Evolutionary conservation across 352 stramenopile species (phyloP).

Genomic region (Plasmopara viticola): DNA sequence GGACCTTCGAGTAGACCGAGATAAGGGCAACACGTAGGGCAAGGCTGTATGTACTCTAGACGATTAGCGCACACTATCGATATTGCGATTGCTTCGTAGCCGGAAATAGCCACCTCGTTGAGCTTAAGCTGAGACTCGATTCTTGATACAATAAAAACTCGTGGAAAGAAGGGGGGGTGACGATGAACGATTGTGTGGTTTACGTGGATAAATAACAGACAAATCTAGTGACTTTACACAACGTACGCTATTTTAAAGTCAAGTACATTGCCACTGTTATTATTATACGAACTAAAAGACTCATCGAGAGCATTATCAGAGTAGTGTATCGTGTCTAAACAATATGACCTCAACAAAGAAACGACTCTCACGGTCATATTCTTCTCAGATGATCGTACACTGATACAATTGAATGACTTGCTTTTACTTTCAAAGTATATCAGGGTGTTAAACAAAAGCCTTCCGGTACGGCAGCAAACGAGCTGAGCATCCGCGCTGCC

Average conservation of each 20-base stretch:
- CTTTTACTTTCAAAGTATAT: neutral
- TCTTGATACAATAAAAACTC: slow-evolving; percentile 14
- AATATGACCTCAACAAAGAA: no score
- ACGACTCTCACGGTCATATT: no score
- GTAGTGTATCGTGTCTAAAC: no score
- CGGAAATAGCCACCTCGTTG: slow-evolving; percentile 1
- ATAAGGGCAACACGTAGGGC: neutral
- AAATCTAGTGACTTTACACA: no score
- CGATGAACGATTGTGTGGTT: slow-evolving; percentile 15
- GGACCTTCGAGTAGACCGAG: neutral
- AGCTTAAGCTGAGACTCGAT: slow-evolving; percentile 9
- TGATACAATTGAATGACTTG: no score
- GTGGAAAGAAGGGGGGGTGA: slow-evolving; percentile 17
- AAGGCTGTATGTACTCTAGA: neutral
- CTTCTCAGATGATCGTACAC: no score
- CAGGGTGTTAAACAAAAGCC: slow-evolving; percentile 4
- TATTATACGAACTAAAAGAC: no score
- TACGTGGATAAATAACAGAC: neutral
- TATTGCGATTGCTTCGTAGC: neutral
- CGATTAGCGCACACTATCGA: neutral
- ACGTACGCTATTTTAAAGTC: no score
- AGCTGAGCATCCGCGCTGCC: slow-evolving; percentile 45
- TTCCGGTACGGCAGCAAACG: slow-evolving; percentile 32
- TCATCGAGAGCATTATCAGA: no score
- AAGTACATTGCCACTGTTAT: no score